phyloP scores from a whole-genome alignment of 208 protist genomes.

The Phytomonas serpens region DNA sequence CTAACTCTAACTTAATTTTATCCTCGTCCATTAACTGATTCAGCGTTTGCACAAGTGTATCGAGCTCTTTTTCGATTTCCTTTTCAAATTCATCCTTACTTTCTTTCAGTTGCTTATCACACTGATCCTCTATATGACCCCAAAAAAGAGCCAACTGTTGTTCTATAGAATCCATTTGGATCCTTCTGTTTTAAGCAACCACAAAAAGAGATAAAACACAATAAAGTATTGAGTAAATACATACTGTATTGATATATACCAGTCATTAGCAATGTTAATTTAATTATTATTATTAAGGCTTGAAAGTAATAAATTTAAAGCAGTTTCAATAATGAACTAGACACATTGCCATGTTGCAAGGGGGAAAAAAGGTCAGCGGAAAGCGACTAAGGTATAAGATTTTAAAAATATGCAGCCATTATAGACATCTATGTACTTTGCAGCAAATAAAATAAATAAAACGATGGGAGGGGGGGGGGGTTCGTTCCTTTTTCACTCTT shows the following conservation, averaged over 20 bases:
- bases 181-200: background rate
- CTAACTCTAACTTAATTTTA: conserved; percentile 41
- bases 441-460: background rate
- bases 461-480: background rate
- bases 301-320: background rate
- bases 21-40: conserved; percentile 33
- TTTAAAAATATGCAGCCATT: background rate
- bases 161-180: conserved; percentile 7
- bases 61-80: conserved; percentile 38
- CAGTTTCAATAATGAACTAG: background rate
- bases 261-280: background rate
- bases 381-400: background rate
- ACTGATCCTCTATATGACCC: conserved; percentile 38
- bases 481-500: background rate
- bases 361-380: background rate
- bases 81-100: conserved; percentile 20
- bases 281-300: background rate
- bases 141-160: conserved; percentile 35
- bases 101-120: conserved; percentile 22
- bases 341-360: background rate
- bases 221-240: background rate
- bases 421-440: background rate
- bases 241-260: background rate
- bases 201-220: background rate
- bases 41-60: conserved; percentile 26